Evolutionary conservation across 148 eudicot species (phyloP).

Genomic region (Camellia lanceoleosa): DNA sequence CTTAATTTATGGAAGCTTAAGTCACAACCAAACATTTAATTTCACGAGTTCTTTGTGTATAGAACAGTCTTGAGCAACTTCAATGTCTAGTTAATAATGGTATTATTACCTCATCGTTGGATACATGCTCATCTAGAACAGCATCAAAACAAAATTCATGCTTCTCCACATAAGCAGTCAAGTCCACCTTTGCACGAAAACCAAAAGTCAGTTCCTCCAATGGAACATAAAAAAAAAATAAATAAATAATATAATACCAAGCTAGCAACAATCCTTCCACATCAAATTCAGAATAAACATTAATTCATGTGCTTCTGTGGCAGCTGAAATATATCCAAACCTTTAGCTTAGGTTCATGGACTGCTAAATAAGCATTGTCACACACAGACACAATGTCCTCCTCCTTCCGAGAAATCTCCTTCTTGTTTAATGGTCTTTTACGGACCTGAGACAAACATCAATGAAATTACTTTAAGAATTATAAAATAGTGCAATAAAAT

Average conservation of each 20-base stretch:
- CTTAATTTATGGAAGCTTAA: too few relatives aligned
- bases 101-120: conserved; percentile 78
- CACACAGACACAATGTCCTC: conserved; percentile 82
- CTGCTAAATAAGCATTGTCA: conserved; percentile 64
- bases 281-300: not conserved
- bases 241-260: not conserved
- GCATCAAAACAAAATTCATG: conserved; percentile 99
- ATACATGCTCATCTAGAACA: conserved; percentile 80
- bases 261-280: not conserved
- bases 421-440: conserved; percentile 91
- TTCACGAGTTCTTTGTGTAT: conserved; percentile 6
- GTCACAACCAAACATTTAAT: not conserved
- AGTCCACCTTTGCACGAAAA: conserved; percentile 63
- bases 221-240: not conserved
- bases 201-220: conserved; percentile 20
- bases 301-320: not conserved
- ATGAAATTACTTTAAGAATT: not conserved
- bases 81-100: not conserved
- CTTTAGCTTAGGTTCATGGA: conserved; percentile 94
- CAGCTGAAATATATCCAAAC: conserved; percentile 34
- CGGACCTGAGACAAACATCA: conserved; percentile 58
- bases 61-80: not conserved
- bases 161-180: conserved; percentile 97
- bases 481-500: not conserved
- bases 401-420: conserved; percentile 88